Base-by-base conservation (phyloP, 2,329 filamentous ascomycete genomes). In the Penicillium sp. region DNA sequence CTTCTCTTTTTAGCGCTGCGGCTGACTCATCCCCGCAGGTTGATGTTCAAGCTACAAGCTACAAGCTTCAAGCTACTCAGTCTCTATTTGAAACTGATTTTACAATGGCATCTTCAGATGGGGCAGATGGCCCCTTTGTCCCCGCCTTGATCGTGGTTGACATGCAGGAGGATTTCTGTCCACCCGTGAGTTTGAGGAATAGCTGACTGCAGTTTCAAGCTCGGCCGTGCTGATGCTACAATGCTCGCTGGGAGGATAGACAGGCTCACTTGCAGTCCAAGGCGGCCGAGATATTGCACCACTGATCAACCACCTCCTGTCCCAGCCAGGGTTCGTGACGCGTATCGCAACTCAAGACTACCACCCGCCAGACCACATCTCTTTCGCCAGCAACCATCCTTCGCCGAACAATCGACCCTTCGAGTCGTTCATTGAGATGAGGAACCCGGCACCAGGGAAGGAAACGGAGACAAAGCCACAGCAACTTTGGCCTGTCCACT, bases 141-240 rank as follows among this genome's bases (percentile, higher is more conserved):
- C 78, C 82, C 39, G 82, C 82, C n/a, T 70, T 86, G 32, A 70
- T 95, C 42, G 79, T 95, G 9, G 86, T 95, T 46, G 91, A 96
- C 70, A 79, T 95, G 65, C 93, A 97, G 72, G 87, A 96, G 70
- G 92, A 97, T 74, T 97, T 96, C 70, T 95, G 89, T 69, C 88
- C 88, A 51, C 90, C 91, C 10, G 89, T 93, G 73, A 74, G 84
- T 59, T 38, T 31, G 41, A 24, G 35, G 15, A 31, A 37, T 13
- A 24, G 28, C 15, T 33, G 38, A 28, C 46, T 31, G 32, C 27
- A 52, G 44, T 32, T 49, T 28, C 35, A 44, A 43, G 39, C 20
- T 39, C 4, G 35, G 29, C 44, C 42, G 15, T 52, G 43, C 49
- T 48, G 52, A 47, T 50, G 41, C 35, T 10, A 55, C 20, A 28